These are phyloP conservation scores for Lagerstroemia speciosa DNA, from an alignment of 345 rosid genomes.

Conservation along the genomic window DNA sequence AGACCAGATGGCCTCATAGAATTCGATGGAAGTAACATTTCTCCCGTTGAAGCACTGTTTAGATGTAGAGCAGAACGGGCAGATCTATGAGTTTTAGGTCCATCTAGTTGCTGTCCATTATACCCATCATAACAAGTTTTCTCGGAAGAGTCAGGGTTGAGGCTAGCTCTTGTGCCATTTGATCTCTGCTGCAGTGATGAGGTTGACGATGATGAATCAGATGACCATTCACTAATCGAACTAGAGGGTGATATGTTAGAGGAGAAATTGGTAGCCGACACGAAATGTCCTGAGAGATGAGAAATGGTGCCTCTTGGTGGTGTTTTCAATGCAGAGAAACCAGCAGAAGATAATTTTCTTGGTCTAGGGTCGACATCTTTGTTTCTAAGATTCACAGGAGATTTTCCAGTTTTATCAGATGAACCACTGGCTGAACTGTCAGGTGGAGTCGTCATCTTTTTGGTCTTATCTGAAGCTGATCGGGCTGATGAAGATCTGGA, in stretches of 20 bases:
- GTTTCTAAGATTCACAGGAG: conserved; percentile 25
- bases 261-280: conserved; percentile 36
- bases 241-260: conserved; percentile 53
- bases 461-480: conserved; percentile 39
- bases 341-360: conserved; percentile 23
- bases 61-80: conserved; percentile 9
- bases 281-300: conserved; percentile 31
- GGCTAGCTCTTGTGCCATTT: conserved; percentile 33
- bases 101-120: conserved; percentile 22
- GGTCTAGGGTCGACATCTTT: conserved; percentile 28
- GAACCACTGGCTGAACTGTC: conserved; percentile 58
- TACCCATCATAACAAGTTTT: conserved; percentile 12
- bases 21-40: conserved; percentile 24
- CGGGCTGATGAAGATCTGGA: conserved; percentile 35
- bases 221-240: conserved; percentile 76
- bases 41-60: conserved; percentile 29
- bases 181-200: conserved; percentile 43
- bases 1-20: conserved; percentile 71
- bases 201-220: conserved; percentile 43
- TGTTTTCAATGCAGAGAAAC: conserved; percentile 22
- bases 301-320: conserved; percentile 31
- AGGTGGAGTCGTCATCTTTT: conserved; percentile 42
- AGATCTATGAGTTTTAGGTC: conserved; percentile 20
- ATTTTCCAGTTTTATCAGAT: conserved; percentile 32
- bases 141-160: conserved; percentile 26